phyloP scores from a whole-genome alignment of 2,329 filamentous ascomycete species.

The Aspergillus sp. region DNA sequence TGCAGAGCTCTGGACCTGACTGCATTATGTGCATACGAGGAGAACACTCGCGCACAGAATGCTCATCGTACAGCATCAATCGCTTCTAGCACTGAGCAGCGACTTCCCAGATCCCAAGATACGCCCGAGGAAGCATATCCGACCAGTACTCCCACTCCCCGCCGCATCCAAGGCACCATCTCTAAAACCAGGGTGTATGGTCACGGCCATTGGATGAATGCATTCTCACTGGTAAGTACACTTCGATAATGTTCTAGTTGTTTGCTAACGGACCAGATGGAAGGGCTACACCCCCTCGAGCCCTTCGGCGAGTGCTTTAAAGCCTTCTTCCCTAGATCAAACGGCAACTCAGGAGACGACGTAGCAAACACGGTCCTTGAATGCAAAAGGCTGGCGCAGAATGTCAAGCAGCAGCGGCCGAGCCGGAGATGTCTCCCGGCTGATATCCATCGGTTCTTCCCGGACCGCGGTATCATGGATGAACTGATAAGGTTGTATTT shows the following conservation, averaged over 20 bases:
- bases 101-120: background rate
- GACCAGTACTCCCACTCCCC: background rate
- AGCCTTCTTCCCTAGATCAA: background rate
- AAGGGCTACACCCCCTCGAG: conserved; percentile 9
- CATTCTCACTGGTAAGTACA: conserved; percentile 16
- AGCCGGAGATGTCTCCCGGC: conserved; percentile 17
- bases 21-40: conserved; percentile 18
- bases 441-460: conserved; percentile 13
- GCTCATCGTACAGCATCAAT: background rate
- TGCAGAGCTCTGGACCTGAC: conserved; percentile 16
- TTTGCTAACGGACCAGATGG: conserved; percentile 5
- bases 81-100: background rate
- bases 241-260: background rate
- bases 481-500: conserved; percentile 24
- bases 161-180: conserved; percentile 15
- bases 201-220: conserved; percentile 27
- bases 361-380: conserved; percentile 12
- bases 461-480: conserved; percentile 14
- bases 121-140: background rate
- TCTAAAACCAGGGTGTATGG: conserved; percentile 27
- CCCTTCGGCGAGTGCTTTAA: conserved; percentile 8
- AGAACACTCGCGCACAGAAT: background rate
- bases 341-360: background rate
- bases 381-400: conserved; percentile 26
- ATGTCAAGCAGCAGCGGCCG: conserved; percentile 20